A percentile compares a stretch with the other conserved stretches of the same genome.
phyloP scores from a whole-genome alignment of 768 basidiomycete genomes.

The Rhodotorula babjevae region DNA sequence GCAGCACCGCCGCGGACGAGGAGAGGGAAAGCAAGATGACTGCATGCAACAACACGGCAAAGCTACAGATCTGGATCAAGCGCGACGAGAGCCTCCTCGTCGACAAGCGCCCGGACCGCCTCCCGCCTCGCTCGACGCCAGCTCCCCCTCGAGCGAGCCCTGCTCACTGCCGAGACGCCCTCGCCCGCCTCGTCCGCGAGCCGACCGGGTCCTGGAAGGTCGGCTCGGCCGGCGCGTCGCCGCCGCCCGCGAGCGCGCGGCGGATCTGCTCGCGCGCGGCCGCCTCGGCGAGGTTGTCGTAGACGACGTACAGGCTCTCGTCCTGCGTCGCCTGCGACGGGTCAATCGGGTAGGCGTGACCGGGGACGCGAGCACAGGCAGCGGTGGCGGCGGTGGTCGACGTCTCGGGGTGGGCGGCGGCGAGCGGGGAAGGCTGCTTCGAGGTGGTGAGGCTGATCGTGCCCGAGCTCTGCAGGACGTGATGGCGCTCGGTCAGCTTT shows the following conservation, averaged over 20 bases:
- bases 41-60: no score
- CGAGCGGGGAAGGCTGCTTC: not conserved
- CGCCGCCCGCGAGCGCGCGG: not conserved
- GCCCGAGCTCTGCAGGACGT: not conserved
- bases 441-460: not conserved
- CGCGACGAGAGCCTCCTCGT: no score
- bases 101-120: no score
- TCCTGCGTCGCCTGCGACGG: conserved; percentile 22
- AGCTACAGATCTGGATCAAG: no score
- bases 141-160: no score
- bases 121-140: no score
- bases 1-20: no score
- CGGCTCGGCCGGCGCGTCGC: not conserved
- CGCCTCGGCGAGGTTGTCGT: conserved; percentile 8
- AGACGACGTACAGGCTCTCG: conserved; percentile 17
- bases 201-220: conserved; percentile 2
- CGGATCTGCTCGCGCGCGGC: conserved; percentile 13
- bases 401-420: not conserved
- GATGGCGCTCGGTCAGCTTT: not conserved
- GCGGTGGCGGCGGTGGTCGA: not conserved
- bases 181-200: not conserved
- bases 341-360: not conserved
- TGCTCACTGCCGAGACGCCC: not conserved
- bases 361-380: not conserved
- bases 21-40: no score